Evolutionary conservation across 129 eudicot genomes (phyloP), one percentile per base, ranked within the genome.

Genomic region (Tagetes patula): DNA sequence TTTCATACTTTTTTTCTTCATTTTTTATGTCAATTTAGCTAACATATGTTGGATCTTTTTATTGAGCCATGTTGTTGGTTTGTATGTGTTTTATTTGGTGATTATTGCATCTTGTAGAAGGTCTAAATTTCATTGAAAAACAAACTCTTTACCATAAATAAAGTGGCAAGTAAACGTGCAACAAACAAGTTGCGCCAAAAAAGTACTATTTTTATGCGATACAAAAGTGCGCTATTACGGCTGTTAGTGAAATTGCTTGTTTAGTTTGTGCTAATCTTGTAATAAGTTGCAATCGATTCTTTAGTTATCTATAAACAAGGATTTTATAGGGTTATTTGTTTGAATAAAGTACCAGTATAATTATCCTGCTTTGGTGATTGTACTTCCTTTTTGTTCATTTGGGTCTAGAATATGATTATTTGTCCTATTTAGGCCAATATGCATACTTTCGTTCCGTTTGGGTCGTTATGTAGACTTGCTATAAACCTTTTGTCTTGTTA

Each of bases 201-300:
- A 20, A 20, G 27, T 47, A 47, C 3, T 47, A 2, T 9, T 47
- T 47, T 9, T 11, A 9, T 11, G 52, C 52, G 11, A 47, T 47
- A 47, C 52, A 47, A 47, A 46, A 47, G 2, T 3, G 3, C 27
- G 14, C 13, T 1, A 7, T 36, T 12, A 55, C 3, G 37, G 2
- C 7, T 55, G 62, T 55, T 27, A 6, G 34, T 55, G 8, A 50
- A 50, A 50, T 50, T 50, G 56, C 56, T 55, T 55, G 62, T 55
- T 55, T 2, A 55, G 33, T 14, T 50, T 50, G 56, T 50, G 56
- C 56, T 12, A 50, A 50, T 50, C 56, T 50, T 13, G 27, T 14
- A 50, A 14, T 64, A 64, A 40, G 69, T 40, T 40, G 14, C 49
- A 40, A 32, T 45, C 20, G 46, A 33, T 40, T 62, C 43, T 74